phyloP scores from a whole-genome alignment of 129 eudicot genomes.

The Escallonia herrerae region DNA sequence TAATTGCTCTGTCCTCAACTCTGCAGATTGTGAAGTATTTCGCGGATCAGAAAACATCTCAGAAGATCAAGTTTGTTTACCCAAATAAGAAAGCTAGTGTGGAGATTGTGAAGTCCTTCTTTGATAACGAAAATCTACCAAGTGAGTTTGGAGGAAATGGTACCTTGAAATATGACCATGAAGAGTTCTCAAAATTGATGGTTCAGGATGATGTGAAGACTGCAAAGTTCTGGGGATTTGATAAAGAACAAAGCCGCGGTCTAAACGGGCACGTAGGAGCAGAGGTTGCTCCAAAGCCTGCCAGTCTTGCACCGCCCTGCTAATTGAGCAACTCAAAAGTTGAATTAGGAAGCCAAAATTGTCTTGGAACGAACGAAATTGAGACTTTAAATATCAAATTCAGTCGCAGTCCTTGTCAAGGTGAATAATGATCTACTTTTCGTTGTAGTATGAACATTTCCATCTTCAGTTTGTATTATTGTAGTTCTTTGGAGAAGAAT shows the following conservation, averaged over 20 bases:
- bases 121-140: constrained; percentile 83
- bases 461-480: not conserved
- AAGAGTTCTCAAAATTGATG: constrained; percentile 88
- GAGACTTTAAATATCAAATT: not conserved
- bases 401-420: not conserved
- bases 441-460: not conserved
- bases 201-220: constrained; percentile 74
- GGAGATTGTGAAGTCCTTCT: constrained; percentile 68
- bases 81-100: constrained; percentile 73
- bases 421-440: not conserved
- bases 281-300: constrained; percentile 19
- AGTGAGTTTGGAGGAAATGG: constrained; percentile 83
- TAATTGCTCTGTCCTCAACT: not conserved
- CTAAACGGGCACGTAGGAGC: constrained; percentile 8
- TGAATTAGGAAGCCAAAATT: not conserved
- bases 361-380: not conserved
- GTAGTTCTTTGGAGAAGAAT: not conserved
- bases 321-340: constrained; percentile 12
- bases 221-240: constrained; percentile 72
- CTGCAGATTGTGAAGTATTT: constrained; percentile 70
- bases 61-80: constrained; percentile 74
- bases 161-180: constrained; percentile 74
- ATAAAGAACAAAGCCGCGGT: constrained; percentile 14
- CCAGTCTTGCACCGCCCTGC: constrained; percentile 11
- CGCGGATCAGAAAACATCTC: constrained; percentile 61